These are phyloP conservation scores for Macrotyloma uniflorum DNA, from an alignment of 306 rosid genomes.

Conservation along the genomic window DNA sequence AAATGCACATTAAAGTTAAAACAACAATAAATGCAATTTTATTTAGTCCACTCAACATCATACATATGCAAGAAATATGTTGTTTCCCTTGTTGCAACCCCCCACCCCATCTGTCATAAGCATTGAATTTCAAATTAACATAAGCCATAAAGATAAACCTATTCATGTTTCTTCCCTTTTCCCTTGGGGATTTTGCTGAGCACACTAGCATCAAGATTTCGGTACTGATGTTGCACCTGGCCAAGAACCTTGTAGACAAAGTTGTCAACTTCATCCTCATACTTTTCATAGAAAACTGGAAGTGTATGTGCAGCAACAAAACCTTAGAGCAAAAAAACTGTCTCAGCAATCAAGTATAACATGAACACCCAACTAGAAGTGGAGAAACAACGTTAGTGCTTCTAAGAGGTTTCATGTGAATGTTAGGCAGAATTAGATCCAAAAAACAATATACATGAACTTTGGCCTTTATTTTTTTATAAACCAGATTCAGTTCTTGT, in stretches of 20 bases:
- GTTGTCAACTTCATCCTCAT: slow-evolving; percentile 75
- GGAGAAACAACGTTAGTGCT: not conserved
- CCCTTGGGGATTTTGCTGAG: slow-evolving; percentile 86
- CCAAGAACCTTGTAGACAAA: slow-evolving; percentile 55
- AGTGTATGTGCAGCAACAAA: slow-evolving; percentile 85
- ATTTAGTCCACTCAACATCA: not conserved
- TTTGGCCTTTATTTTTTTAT: not conserved
- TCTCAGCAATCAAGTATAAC: slow-evolving; percentile 24
- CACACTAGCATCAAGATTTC: slow-evolving; percentile 63
- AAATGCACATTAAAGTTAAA: not conserved
- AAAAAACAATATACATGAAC: slow-evolving; percentile 4
- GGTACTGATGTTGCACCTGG: slow-evolving; percentile 54
- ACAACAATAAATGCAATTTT: not conserved
- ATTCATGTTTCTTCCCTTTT: slow-evolving; percentile 64
- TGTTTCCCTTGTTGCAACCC: not conserved
- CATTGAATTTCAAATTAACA: slow-evolving; percentile 15
- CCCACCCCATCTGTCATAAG: slow-evolving; percentile 5
- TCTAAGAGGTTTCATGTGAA: not conserved
- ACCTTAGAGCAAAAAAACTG: slow-evolving; percentile 47
- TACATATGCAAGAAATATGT: not conserved
- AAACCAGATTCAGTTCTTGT: not conserved
- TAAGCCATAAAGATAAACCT: slow-evolving; percentile 25
- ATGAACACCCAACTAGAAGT: slow-evolving; percentile 28
- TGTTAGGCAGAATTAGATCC: not conserved
- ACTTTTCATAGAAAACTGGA: slow-evolving; percentile 80